Evolutionary conservation across 164 flowering plant genomes (phyloP), one percentile per base, ranked within the genome.

Genomic region (Vitis cinerea): DNA sequence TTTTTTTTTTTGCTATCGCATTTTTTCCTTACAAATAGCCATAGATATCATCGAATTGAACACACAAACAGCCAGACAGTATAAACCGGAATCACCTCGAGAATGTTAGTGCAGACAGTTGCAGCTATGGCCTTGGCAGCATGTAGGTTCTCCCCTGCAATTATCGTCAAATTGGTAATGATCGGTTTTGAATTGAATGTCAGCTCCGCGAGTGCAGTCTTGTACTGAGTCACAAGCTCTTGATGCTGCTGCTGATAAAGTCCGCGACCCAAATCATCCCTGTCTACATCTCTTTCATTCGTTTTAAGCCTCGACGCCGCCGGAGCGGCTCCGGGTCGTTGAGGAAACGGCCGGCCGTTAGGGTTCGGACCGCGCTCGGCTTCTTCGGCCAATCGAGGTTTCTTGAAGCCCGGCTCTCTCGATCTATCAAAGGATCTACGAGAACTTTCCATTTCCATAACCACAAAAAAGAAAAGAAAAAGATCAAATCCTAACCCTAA

Each of bases 151-250:
- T 96, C 98, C 0, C 98, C 99, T 1, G 99, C 99, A 30, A 96
- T 93, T 48, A 96, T 96, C 0, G 99, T 93, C 83, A 96, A 77
- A 71, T 93, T 96, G 1, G 97, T 96, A 50, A 96, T 96, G 27
- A 93, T 93, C 29, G 99, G 99, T 75, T 95, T 95, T 12, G 98
- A 93, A 74, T 95, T 95, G 78, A 95, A 88, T 1, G 97, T 95
- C 54, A 95, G 86, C 81, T 95, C 99, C 3, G 92, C 84, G 0
- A 95, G 79, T 0, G 98, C 99, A 1, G 86, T 80, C 81, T 80
- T 87, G 80, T 95, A 95, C 90, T 90, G 97, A 69, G 74, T 83
- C 44, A 93, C 87, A 15, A 95, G 90, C 78, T 95, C 98, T 65
- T 84, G 87, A 56, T 82, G 81, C 70, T 58, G 86, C 70, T 80